These are phyloP conservation scores for Chlamydomonas applanata DNA, from an alignment of 139 green algal genomes.

Conservation along the genomic window DNA sequence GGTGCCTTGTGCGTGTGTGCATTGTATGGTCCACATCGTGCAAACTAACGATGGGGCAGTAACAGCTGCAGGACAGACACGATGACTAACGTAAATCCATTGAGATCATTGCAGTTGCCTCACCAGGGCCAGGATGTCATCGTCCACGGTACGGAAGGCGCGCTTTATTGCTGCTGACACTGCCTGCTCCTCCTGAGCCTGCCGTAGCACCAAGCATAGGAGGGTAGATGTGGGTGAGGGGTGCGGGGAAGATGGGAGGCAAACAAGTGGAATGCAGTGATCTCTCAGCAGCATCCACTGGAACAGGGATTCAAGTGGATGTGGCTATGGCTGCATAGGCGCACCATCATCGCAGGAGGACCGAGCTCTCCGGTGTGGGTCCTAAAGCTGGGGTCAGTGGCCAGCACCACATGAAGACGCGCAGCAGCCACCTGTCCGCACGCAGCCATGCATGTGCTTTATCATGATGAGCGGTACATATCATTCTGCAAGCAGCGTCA, in stretches of 20 bases:
- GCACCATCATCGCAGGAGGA: background rate
- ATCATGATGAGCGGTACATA: no score
- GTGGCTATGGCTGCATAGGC: no score
- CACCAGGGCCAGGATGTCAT: background rate
- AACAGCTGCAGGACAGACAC: no score
- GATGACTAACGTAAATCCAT: no score
- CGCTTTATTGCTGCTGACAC: constrained; percentile 14
- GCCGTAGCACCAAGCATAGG: background rate
- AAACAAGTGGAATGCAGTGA: no score
- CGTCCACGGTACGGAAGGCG: constrained; percentile 6
- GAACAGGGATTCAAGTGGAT: no score
- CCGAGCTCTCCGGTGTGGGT: constrained; percentile 14
- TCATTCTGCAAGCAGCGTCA: background rate
- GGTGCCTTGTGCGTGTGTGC: no score
- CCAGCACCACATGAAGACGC: constrained; percentile 61
- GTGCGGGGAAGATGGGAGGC: no score
- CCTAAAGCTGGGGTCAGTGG: constrained; percentile 43
- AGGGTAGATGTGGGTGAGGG: no score
- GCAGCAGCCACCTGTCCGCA: constrained; percentile 27
- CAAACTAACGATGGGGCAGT: no score
- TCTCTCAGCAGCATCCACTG: no score
- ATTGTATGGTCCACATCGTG: no score
- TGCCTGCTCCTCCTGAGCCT: constrained; percentile 27
- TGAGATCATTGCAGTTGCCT: background rate
- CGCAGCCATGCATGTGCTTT: background rate